Percentiles rank a stretch among this genome's conserved stretches.
Evolutionary conservation across 2,329 filamentous ascomycete genomes (phyloP).

Genomic region (Reticulascus tulasneorum): DNA sequence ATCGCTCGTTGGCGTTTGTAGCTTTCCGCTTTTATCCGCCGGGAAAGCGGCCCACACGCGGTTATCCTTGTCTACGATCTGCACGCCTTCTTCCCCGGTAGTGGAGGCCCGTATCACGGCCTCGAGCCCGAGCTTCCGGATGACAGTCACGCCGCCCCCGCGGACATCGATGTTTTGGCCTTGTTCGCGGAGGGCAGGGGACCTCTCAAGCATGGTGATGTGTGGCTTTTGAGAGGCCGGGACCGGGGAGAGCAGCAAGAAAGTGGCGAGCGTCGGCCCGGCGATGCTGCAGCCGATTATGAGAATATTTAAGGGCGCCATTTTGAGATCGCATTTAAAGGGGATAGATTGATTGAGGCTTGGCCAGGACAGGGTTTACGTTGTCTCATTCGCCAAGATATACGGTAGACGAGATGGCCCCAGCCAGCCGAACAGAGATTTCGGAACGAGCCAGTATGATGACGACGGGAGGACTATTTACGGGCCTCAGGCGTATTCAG

Average conservation of each 20-base stretch:
- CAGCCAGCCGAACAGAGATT: no score
- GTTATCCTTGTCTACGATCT: conserved; percentile 38
- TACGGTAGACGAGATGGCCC: no score
- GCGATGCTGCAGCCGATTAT: conserved; percentile 29
- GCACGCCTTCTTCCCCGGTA: conserved; percentile 40
- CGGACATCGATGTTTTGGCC: conserved; percentile 35
- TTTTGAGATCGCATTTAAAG: neutral
- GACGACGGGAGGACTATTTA: no score
- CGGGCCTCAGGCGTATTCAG: no score
- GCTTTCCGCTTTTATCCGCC: conserved; percentile 34
- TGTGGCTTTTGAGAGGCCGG: conserved; percentile 3
- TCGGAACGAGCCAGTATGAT: no score
- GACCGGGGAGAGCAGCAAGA: conserved; percentile 1
- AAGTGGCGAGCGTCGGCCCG: conserved; percentile 23
- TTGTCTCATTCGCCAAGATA: no score
- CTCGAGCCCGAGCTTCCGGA: conserved; percentile 35
- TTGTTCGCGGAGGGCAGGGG: conserved; percentile 16
- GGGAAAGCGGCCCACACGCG: conserved; percentile 31
- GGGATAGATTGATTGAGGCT: neutral
- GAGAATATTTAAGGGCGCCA: conserved; percentile 17
- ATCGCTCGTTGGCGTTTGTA: conserved; percentile 47
- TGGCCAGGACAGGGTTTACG: no score
- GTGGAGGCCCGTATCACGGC: conserved; percentile 24
- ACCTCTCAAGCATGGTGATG: conserved; percentile 37
- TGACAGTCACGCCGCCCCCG: conserved; percentile 30